Conservation (phyloP, 2,329 filamentous ascomycete species). For the Paramyrothecium sp. region DNA sequence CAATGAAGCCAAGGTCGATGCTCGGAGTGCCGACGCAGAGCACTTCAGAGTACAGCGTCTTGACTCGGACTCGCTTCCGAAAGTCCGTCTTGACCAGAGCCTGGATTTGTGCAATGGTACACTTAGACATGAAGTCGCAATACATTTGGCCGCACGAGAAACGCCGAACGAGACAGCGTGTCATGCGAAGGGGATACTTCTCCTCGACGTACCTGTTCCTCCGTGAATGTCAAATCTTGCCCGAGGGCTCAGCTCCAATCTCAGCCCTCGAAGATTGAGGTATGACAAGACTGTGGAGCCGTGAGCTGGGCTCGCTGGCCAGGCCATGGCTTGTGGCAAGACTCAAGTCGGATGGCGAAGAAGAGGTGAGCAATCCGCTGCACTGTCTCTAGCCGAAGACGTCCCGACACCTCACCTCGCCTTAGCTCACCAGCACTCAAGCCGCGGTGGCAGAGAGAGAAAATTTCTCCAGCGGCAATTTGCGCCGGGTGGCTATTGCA, state of each 20-base stretch:
- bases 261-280: neutral
- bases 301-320: neutral
- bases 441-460: neutral
- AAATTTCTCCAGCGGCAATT: neutral
- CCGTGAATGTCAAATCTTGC: neutral
- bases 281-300: neutral
- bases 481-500: neutral
- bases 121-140: no score
- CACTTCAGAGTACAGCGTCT: no score
- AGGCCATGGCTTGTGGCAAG: neutral
- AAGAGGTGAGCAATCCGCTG: neutral
- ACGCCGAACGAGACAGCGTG: neutral
- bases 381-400: neutral
- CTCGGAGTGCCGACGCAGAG: no score
- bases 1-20: no score
- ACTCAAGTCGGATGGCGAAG: neutral
- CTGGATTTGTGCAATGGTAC: no score
- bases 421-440: neutral
- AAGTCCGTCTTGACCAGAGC: no score
- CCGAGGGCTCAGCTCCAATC: neutral
- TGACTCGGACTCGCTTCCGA: no score
- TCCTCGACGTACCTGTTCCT: neutral
- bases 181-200: neutral
- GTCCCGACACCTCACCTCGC: no score
- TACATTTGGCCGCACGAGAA: no score